Percentiles rank a stretch among this genome's conserved stretches.
phyloP scores from a whole-genome alignment of 2,329 filamentous ascomycete species.

The Teratosphaeria gauchensis region DNA sequence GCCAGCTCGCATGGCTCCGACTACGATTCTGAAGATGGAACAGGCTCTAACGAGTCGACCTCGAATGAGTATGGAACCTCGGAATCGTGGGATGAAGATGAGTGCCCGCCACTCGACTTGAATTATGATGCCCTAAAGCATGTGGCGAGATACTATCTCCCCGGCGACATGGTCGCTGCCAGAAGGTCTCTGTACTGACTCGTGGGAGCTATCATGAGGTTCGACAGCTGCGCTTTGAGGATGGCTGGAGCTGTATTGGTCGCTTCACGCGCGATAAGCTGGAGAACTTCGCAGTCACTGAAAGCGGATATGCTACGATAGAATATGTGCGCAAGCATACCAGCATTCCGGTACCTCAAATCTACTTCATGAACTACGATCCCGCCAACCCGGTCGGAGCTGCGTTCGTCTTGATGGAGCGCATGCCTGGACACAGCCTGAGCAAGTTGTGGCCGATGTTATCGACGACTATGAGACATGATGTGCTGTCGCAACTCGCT shows the following conservation, averaged over 20 bases:
- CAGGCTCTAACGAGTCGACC: no score
- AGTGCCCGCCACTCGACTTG: background rate
- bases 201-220: background rate
- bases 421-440: conserved; percentile 3
- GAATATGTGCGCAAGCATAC: conserved; percentile 4
- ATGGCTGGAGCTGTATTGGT: conserved; percentile 10
- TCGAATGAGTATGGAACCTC: no score
- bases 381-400: conserved; percentile 8
- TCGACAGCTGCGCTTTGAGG: background rate
- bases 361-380: conserved; percentile 8
- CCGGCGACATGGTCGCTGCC: conserved; percentile 6
- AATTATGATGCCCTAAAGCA: conserved; percentile 10
- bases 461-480: conserved; percentile 1
- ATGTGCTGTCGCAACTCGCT: conserved; percentile 4
- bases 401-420: conserved; percentile 10
- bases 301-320: conserved; percentile 7
- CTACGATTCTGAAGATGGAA: no score
- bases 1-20: no score
- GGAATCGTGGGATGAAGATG: background rate
- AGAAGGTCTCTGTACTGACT: background rate
- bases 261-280: conserved; percentile 6
- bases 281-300: conserved; percentile 1
- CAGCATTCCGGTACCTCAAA: conserved; percentile 7
- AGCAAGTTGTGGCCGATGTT: conserved; percentile 5
- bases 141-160: conserved; percentile 5